phyloP scores from a whole-genome alignment of 2,329 filamentous ascomycete genomes.

The Colletotrichum coccodes region DNA sequence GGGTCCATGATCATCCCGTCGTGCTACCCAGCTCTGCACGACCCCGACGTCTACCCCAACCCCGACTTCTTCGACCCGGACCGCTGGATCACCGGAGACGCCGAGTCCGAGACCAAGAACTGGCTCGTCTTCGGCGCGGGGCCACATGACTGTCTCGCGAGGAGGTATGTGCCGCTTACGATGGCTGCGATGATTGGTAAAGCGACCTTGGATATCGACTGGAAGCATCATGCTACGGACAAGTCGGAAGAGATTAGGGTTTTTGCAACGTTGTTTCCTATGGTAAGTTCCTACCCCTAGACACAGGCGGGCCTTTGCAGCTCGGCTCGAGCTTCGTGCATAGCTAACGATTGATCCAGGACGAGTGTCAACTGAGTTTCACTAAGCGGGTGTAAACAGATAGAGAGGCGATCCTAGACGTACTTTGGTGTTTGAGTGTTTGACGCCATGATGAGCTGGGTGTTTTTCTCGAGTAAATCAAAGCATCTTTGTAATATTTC shows the following conservation, averaged over 20 bases:
- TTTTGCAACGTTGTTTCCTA: slow-evolving; percentile 59
- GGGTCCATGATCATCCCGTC: slow-evolving; percentile 61
- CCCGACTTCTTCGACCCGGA: slow-evolving; percentile 61
- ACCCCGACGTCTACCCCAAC: slow-evolving; percentile 56
- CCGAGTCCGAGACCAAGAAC: slow-evolving; percentile 60
- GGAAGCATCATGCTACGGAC: slow-evolving; percentile 58
- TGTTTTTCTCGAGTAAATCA: too few relatives aligned
- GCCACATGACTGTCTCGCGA: slow-evolving; percentile 60
- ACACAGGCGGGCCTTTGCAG: not conserved
- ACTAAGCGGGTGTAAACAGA: too few relatives aligned
- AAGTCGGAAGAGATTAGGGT: slow-evolving; percentile 61
- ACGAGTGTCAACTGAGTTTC: slow-evolving; percentile 49
- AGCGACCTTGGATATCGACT: slow-evolving; percentile 59
- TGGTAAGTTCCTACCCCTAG: slow-evolving; percentile 46
- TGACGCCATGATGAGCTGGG: too few relatives aligned
- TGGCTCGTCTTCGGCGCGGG: slow-evolving; percentile 65
- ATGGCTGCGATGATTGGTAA: slow-evolving; percentile 65
- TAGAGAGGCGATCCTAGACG: slow-evolving; percentile 36
- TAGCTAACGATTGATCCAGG: slow-evolving; percentile 38
- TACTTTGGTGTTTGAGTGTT: too few relatives aligned
- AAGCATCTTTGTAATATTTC: too few relatives aligned
- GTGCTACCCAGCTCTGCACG: slow-evolving; percentile 61
- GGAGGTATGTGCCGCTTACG: slow-evolving; percentile 58
- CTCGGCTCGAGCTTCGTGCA: not conserved
- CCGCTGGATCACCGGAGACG: slow-evolving; percentile 62